These are phyloP conservation scores for Penicillium occitanis DNA, from an alignment of 2,329 filamentous ascomycete genomes.

Conservation along the genomic window DNA sequence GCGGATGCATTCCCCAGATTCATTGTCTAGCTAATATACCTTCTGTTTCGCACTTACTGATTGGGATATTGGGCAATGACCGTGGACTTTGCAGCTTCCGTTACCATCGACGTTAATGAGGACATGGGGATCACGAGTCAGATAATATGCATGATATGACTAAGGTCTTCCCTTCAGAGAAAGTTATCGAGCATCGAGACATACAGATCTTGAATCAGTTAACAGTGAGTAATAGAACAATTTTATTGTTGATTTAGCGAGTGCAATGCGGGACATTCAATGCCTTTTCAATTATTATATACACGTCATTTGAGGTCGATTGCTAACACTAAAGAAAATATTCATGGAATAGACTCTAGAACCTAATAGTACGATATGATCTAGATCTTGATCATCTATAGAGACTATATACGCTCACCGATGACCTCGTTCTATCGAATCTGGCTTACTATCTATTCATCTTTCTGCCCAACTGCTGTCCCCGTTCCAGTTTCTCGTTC, in stretches of 20 bases:
- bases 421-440: neutral
- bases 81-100: neutral
- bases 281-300: neutral
- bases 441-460: neutral
- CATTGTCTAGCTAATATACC: neutral
- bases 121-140: neutral
- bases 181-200: neutral
- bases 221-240: neutral
- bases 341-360: neutral
- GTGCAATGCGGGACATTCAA: neutral
- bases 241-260: neutral
- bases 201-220: neutral
- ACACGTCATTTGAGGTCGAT: neutral
- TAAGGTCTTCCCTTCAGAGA: neutral
- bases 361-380: neutral
- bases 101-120: neutral
- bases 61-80: too few species aligned
- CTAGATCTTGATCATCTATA: neutral
- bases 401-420: neutral
- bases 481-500: neutral
- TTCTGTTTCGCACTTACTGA: neutral
- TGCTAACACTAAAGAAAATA: neutral
- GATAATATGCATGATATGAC: neutral
- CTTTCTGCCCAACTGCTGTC: neutral
- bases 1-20: neutral